Base-by-base conservation (phyloP, 345 rosid genomes). In the Boechera retrofracta region DNA sequence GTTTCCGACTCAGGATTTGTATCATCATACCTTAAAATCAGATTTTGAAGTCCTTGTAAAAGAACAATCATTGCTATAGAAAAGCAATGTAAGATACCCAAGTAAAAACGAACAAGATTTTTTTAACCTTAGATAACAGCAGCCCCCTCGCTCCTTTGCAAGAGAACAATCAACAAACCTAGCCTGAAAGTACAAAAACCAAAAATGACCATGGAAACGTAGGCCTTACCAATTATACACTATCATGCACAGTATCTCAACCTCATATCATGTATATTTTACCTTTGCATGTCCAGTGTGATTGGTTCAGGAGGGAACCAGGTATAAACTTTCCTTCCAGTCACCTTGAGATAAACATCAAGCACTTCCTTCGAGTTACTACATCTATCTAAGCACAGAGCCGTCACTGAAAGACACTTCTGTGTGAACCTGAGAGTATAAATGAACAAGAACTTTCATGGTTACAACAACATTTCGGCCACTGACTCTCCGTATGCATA, bases 281-380 rank as follows among this genome's bases (percentile, higher is more conserved):
- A 92, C 99, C 93, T 92, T 95, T n/a, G 99, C 98, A 86, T 91
- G 99, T 56, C 97, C 99, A 75, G 91, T 95, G 72, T 95, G 98
- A 91, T 95, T 77, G 97, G 97, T 82, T 95, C 98, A 48, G 98
- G 99, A 5, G 97, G 98, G 57, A 93, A 93, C 61, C 96, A 92
- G 7, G 94, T 87, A 63, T 85, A 85, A 67, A 95, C 90, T 72
- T 86, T 92, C 16, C 96, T 87, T 10, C 88, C 89, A 13, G 96
- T 92, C 89, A 21, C 24, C 24, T 21, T 21, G 24, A 21, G 24
- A 21, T 21, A 21, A 21, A 21, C 24, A 21, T 21, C 24, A 21
- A 21, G 24, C 24, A 21, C 24, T 21, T 21, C 24, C 24, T 21
- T 21, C 24, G 24, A 21, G 24, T 21, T 21, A 21, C 24, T 1